Base-by-base conservation (phyloP, 73 alveolate genomes). In the Tetrahymena borealis region DNA sequence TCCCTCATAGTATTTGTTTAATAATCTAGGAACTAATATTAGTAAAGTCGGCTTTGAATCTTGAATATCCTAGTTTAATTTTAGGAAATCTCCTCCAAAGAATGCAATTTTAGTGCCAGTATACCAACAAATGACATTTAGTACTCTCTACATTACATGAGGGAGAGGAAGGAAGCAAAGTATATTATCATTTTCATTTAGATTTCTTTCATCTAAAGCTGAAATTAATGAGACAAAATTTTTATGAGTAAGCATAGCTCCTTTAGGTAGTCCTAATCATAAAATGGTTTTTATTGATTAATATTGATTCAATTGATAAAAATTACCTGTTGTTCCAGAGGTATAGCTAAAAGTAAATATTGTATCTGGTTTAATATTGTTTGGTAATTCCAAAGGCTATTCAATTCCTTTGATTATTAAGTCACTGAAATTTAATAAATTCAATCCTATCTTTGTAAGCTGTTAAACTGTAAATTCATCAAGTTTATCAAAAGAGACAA, bases 11-110 rank as follows among this genome's bases (percentile, higher is more conserved):
- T 98, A 96, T 91, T 99, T 96, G 39, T 94, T 96, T 78, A 94
- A 96, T 28, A 99, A 96, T 94, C 99, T 96, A 40, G 99, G 99
- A 37, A 99, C 99, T 18, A 98, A 91, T 9, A 97, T 97, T 94
- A 99, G 97, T 28, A 98, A 41, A 15, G 99, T 98, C 15, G 99
- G 99, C 78, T 94, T 96, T 32, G 98, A 94, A 33, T 96, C 97
- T 94, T 96, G 92, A 9, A 98, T 90, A 92, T 98, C 99, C 36
- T 97, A 99, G 31, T 43, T 92, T 11, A 98, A 93, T 91, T 96
- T 97, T 32, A 39, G 40, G 20, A 97, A 95, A 85, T 97, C 99
- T 79, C 99, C 99, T 20, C 96, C 90, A 90, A 94, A 98, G 94
- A 97, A 96, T 0, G 99, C 99, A 90, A 96, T 94, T 90, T 79